These are phyloP conservation scores for Eucalyptus regnans DNA, from an alignment of 345 rosid species.

Conservation along the genomic window DNA sequence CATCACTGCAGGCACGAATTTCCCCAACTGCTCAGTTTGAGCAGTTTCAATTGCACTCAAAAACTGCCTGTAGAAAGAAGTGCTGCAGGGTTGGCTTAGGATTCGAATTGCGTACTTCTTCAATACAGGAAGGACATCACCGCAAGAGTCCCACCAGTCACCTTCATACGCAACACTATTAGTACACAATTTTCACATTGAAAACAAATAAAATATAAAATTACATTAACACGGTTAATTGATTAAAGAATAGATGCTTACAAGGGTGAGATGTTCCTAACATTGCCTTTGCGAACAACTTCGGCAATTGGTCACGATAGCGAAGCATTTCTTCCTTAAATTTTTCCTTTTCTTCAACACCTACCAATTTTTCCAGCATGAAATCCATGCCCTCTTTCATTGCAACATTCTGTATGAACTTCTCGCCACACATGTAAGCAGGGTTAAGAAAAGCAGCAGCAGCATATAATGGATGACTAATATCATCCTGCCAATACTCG, in stretches of 20 bases:
- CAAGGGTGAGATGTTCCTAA: background rate
- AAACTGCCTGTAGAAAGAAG: background rate
- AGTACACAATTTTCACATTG: too few species aligned
- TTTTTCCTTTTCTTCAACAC: background rate
- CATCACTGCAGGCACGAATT: too few species aligned
- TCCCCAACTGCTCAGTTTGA: accelerated
- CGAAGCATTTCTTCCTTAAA: accelerated
- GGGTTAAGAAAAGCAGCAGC: background rate
- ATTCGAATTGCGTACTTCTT: constrained; percentile 1
- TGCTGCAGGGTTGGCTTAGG: constrained; percentile 3
- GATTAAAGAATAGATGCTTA: background rate
- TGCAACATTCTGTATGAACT: background rate
- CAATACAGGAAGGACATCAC: background rate
- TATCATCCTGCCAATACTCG: background rate
- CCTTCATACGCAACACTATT: background rate
- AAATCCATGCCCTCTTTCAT: background rate
- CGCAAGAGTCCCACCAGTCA: background rate
- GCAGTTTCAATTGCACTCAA: background rate
- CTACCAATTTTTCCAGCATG: background rate
- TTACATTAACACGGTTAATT: too few species aligned
- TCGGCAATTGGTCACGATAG: background rate
- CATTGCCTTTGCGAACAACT: background rate
- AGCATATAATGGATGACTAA: background rate
- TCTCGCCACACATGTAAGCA: background rate
- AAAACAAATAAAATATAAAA: too few species aligned